These are phyloP conservation scores for Toxicodendron radicans DNA, from an alignment of 345 rosid species.

Conservation along the genomic window DNA sequence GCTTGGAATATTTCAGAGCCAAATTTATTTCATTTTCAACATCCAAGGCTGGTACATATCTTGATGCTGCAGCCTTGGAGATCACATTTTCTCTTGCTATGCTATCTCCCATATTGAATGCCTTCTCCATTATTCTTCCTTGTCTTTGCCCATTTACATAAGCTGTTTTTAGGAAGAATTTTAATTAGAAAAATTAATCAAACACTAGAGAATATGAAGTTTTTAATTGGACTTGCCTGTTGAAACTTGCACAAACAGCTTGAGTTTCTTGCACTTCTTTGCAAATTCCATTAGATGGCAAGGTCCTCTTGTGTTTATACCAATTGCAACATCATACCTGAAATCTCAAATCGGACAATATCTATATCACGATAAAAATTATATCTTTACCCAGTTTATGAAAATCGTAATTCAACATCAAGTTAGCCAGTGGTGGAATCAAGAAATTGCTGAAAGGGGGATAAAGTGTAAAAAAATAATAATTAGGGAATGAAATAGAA, in stretches of 20 bases:
- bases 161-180: slow-evolving; percentile 40
- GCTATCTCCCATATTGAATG: slow-evolving; percentile 71
- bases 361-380: neutral
- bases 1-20: slow-evolving; percentile 40
- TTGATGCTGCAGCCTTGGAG: slow-evolving; percentile 30
- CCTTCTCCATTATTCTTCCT: slow-evolving; percentile 83
- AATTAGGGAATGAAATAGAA: no score
- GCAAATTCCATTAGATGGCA: slow-evolving; percentile 37
- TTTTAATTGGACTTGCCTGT: slow-evolving; percentile 23
- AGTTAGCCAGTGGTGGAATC: no score
- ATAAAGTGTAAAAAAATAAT: no score
- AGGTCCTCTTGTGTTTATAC: slow-evolving; percentile 36
- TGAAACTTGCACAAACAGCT: slow-evolving; percentile 45
- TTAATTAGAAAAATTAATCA: neutral
- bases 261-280: slow-evolving; percentile 32
- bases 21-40: slow-evolving; percentile 61
- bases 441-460: no score
- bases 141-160: slow-evolving; percentile 95
- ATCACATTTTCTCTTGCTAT: slow-evolving; percentile 59
- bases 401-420: neutral
- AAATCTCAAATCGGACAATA: slow-evolving; percentile 5
- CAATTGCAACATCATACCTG: slow-evolving; percentile 44
- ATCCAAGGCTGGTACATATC: slow-evolving; percentile 41
- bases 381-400: neutral
- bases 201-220: neutral